Percentiles rank a stretch among this genome's conserved stretches.
Conservation (phyloP, 2,329 filamentous ascomycete genomes). For the Daldinia sp. region DNA sequence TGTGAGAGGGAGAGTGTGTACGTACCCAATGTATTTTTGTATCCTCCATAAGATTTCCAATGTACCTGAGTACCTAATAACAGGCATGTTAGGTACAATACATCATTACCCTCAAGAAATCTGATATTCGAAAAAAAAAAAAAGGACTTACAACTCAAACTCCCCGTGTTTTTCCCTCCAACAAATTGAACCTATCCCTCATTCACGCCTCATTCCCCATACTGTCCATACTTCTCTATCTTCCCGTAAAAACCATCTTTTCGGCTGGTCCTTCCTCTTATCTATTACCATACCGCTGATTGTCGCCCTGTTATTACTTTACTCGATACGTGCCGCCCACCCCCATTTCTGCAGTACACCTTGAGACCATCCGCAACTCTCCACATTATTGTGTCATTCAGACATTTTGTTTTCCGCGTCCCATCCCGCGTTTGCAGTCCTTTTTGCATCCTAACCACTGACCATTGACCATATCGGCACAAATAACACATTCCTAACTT, state of each 20-base stretch:
- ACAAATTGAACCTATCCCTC: conserved; percentile 32
- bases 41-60: conserved; percentile 1
- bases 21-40: conserved; percentile 8
- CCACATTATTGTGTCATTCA: conserved; percentile 48
- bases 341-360: conserved; percentile 39
- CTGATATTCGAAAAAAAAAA: conserved; percentile 22
- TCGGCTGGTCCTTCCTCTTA: conserved; percentile 36
- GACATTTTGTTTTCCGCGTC: conserved; percentile 40
- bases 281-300: conserved; percentile 17
- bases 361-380: conserved; percentile 36
- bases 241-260: conserved; percentile 19
- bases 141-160: conserved; percentile 16
- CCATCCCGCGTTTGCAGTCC: conserved; percentile 43
- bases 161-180: conserved; percentile 35
- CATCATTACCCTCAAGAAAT: conserved; percentile 29
- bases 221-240: conserved; percentile 6
- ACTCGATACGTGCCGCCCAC: conserved; percentile 3
- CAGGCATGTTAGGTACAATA: conserved; percentile 16
- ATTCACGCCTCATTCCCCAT: conserved; percentile 29
- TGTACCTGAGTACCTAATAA: neutral
- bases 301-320: conserved; percentile 13
- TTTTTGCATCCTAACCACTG: conserved; percentile 38
- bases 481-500: conserved; percentile 28
- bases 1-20: too few relatives aligned
- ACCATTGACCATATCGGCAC: conserved; percentile 37